A percentile compares a stretch with the other conserved stretches of the same genome.
These are phyloP conservation scores for Leccinum olivaceopallidum DNA, from an alignment of 768 basidiomycete genomes.

Conservation along the genomic window DNA sequence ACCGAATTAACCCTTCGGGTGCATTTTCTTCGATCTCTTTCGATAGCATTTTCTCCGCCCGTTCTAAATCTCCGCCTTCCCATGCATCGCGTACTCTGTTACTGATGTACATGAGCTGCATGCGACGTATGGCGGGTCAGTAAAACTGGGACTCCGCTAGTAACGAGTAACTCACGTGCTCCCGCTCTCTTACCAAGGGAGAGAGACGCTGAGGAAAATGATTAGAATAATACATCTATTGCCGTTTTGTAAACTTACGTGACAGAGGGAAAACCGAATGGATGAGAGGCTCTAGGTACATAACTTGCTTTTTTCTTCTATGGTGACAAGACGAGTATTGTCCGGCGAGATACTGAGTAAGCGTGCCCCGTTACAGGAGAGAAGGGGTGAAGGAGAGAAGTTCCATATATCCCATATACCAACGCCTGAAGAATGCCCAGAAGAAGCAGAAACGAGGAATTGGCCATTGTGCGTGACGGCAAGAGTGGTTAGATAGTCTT, in stretches of 20 bases:
- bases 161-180: conserved; percentile 7
- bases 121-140: neutral
- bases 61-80: conserved; percentile 8
- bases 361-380: neutral
- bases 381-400: conserved; percentile 1
- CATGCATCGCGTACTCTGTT: conserved; percentile 1
- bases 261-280: neutral
- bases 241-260: conserved; percentile 1
- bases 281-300: neutral
- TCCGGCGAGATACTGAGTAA: conserved; percentile 8
- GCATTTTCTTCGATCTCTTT: conserved; percentile 11
- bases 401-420: conserved; percentile 17
- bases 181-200: neutral
- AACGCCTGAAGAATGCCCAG: conserved; percentile 1
- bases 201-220: conserved; percentile 3
- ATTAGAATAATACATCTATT: neutral
- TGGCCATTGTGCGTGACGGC: conserved; percentile 1
- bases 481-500: conserved; percentile 12
- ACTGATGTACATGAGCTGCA: conserved; percentile 18
- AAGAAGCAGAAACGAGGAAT: conserved; percentile 14
- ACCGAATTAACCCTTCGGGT: neutral
- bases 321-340: conserved; percentile 1
- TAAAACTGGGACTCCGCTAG: no score
- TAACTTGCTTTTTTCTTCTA: neutral
- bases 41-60: conserved; percentile 8